Conservation (phyloP, 2,329 filamentous ascomycete genomes). For the Emergomyces orientalis region DNA sequence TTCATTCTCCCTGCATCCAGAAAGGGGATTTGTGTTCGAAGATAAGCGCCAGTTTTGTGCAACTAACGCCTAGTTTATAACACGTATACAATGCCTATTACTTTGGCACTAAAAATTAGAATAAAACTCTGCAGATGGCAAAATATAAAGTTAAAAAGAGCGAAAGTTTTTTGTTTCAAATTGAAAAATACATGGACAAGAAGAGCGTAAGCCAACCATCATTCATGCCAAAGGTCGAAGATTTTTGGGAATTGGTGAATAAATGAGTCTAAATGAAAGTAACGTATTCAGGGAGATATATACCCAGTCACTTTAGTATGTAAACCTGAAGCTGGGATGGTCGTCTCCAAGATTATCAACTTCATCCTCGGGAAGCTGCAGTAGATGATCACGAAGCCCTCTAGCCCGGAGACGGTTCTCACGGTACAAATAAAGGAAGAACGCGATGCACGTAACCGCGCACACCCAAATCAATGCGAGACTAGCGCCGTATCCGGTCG, state of each 20-base stretch:
- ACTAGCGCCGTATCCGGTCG: constrained; percentile 36
- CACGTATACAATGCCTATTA: too few species aligned
- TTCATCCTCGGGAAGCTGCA: constrained; percentile 28
- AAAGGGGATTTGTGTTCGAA: background rate
- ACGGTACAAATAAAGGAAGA: constrained; percentile 26
- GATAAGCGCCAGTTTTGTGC: too few species aligned
- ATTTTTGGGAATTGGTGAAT: background rate
- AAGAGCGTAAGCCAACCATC: background rate
- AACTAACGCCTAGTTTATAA: too few species aligned
- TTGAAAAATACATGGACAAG: background rate
- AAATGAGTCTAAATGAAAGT: background rate
- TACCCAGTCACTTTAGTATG: constrained; percentile 19
- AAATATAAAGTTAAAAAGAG: too few species aligned
- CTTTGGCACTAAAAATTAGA: too few species aligned
- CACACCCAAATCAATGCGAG: constrained; percentile 29
- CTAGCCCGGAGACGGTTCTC: constrained; percentile 30
- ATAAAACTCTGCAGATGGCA: too few species aligned
- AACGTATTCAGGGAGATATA: background rate
- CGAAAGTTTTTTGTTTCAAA: background rate
- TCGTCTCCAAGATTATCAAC: constrained; percentile 32
- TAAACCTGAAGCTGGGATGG: constrained; percentile 33
- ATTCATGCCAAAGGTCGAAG: background rate
- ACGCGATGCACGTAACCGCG: constrained; percentile 23
- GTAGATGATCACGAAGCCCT: constrained; percentile 29
- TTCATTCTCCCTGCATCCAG: background rate